Evolutionary conservation across 2,329 filamentous ascomycete species (phyloP).

Genomic region (Aspergillus pseudonomiae): DNA sequence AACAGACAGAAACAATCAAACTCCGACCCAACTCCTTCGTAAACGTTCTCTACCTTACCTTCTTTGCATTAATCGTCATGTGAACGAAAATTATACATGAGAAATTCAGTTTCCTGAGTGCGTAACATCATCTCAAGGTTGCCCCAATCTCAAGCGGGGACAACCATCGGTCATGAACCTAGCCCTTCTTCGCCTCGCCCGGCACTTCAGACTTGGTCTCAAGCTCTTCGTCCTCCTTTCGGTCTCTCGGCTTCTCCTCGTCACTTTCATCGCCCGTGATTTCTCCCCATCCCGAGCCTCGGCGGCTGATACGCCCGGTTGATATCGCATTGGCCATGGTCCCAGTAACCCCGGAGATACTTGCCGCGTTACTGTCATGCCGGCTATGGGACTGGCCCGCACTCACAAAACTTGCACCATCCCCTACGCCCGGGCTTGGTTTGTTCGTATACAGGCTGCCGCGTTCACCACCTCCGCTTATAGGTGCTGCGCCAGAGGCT

Average conservation of each 20-base stretch:
- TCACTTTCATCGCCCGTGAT: constrained; percentile 43
- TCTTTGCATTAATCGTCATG: constrained; percentile 3
- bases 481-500: constrained; percentile 66
- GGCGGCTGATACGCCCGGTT: constrained; percentile 43
- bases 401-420: constrained; percentile 78
- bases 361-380: constrained; percentile 80
- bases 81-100: constrained; percentile 1
- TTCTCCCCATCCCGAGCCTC: constrained; percentile 50
- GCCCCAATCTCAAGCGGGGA: neutral
- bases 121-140: constrained; percentile 6
- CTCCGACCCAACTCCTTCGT: constrained; percentile 1
- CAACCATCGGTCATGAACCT: neutral
- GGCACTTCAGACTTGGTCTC: too few species aligned
- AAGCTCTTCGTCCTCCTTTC: constrained; percentile 8
- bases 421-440: constrained; percentile 52
- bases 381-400: constrained; percentile 75
- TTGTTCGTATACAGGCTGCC: constrained; percentile 77
- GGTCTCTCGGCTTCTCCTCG: constrained; percentile 29
- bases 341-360: constrained; percentile 62
- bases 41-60: neutral
- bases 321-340: constrained; percentile 31
- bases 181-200: too few species aligned
- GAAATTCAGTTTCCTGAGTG: neutral
- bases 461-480: constrained; percentile 68
- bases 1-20: neutral